Percentiles rank a stretch among this genome's conserved stretches.
phyloP scores from a whole-genome alignment of 768 basidiomycete species.

The Phylloporus sp. region DNA sequence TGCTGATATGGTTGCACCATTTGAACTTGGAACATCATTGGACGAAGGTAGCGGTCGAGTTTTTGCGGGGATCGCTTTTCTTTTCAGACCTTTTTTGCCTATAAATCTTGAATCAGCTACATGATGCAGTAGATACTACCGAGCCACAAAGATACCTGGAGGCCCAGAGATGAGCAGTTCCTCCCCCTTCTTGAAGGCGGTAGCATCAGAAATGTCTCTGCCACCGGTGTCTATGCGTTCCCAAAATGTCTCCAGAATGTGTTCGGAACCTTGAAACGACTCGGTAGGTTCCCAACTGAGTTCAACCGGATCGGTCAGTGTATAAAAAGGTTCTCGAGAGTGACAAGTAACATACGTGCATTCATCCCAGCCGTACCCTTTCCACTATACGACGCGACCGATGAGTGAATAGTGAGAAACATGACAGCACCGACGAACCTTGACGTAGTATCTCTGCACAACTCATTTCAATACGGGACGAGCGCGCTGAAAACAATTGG shows the following conservation, averaged over 20 bases:
- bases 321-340: not conserved
- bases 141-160: conserved; percentile 40
- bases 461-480: conserved; percentile 11
- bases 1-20: conserved; percentile 14
- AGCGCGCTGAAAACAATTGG: conserved; percentile 1
- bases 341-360: conserved; percentile 51
- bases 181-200: conserved; percentile 50
- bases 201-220: conserved; percentile 46
- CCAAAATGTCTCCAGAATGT: conserved; percentile 42
- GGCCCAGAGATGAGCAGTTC: conserved; percentile 52
- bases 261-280: conserved; percentile 55
- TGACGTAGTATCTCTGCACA: conserved; percentile 51
- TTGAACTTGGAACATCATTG: conserved; percentile 8
- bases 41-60: conserved; percentile 4
- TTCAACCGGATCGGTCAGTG: conserved; percentile 5
- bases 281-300: conserved; percentile 63
- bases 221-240: conserved; percentile 27
- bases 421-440: conserved; percentile 36
- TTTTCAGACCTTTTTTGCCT: conserved; percentile 20
- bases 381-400: conserved; percentile 45
- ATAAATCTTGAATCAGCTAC: conserved; percentile 1
- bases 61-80: conserved; percentile 14
- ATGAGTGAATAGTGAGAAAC: conserved; percentile 1
- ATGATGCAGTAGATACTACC: not conserved
- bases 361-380: conserved; percentile 48